These are phyloP conservation scores for Crithidia sp. DNA, from an alignment of 208 protist genomes.

Conservation along the genomic window DNA sequence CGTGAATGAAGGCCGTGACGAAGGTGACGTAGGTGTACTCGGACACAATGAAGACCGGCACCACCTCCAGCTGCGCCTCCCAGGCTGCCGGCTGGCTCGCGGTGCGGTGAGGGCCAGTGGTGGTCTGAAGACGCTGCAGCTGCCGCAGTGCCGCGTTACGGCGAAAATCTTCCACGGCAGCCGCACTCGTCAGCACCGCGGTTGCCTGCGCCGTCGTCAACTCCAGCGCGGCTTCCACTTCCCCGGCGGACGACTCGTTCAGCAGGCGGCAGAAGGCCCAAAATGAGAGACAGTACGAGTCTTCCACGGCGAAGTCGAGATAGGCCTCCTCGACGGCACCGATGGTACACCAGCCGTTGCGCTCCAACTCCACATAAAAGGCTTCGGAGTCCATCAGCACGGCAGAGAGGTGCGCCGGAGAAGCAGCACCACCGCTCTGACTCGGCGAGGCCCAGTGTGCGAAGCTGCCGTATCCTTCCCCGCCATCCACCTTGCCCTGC, in stretches of 20 bases:
- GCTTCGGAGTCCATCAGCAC: constrained; percentile 35
- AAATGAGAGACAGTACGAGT: constrained; percentile 67
- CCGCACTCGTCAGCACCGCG: constrained; percentile 44
- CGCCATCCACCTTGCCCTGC: background rate
- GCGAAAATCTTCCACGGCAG: constrained; percentile 45
- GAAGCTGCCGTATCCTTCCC: background rate
- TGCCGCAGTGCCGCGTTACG: constrained; percentile 27
- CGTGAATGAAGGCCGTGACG: constrained; percentile 50
- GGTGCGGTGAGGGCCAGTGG: background rate
- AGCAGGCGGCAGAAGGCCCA: constrained; percentile 69
- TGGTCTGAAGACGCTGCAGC: constrained; percentile 22
- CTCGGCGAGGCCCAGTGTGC: background rate
- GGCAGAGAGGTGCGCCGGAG: constrained; percentile 17
- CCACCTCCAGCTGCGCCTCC: constrained; percentile 28
- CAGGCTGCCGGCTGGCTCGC: constrained; percentile 1
- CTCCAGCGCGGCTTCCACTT: constrained; percentile 53
- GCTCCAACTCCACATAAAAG: constrained; percentile 35
- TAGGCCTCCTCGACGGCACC: constrained; percentile 67
- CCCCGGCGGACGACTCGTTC: constrained; percentile 34
- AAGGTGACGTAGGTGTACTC: constrained; percentile 51
- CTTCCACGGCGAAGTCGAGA: constrained; percentile 49
- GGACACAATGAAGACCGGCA: constrained; percentile 51
- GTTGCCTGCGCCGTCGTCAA: constrained; percentile 43
- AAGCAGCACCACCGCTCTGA: background rate
- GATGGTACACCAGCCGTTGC: constrained; percentile 40